phyloP scores from a whole-genome alignment of 2,329 filamentous ascomycete genomes.

The Ophiostoma novo-ulmi region DNA sequence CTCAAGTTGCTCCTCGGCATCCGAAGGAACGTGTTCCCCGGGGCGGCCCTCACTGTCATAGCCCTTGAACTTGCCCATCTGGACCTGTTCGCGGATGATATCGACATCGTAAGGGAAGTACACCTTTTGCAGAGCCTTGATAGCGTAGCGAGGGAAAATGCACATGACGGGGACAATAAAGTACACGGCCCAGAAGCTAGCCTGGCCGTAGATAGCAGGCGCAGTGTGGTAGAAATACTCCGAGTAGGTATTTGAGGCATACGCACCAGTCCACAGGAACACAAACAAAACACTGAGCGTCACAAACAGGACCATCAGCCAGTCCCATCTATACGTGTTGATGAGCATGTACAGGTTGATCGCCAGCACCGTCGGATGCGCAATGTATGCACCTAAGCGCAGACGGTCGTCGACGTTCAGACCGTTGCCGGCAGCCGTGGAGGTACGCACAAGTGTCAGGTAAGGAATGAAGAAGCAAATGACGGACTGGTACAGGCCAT shows the following conservation, averaged over 20 bases:
- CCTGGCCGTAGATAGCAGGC: constrained; percentile 69
- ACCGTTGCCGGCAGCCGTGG: constrained; percentile 62
- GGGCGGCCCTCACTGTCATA: constrained; percentile 43
- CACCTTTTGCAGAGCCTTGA: constrained; percentile 88
- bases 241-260: constrained; percentile 51
- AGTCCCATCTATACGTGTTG: constrained; percentile 98
- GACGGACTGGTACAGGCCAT: constrained; percentile 90
- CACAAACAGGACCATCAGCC: constrained; percentile 83
- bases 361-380: constrained; percentile 73
- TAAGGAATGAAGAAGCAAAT: constrained; percentile 93
- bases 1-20: constrained; percentile 44
- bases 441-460: constrained; percentile 64
- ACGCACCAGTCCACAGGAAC: constrained; percentile 94
- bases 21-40: constrained; percentile 27
- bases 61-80: constrained; percentile 74
- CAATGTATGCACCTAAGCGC: constrained; percentile 82
- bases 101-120: constrained; percentile 91
- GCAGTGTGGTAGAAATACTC: constrained; percentile 68
- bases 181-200: constrained; percentile 83
- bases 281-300: constrained; percentile 77
- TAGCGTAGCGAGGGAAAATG: constrained; percentile 77
- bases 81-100: constrained; percentile 89
- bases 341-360: constrained; percentile 94
- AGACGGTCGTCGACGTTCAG: constrained; percentile 71
- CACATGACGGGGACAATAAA: constrained; percentile 75